Evolutionary conservation across 805 yeast species (phyloP).

Genomic region (Tetrapisispora fleetii): DNA sequence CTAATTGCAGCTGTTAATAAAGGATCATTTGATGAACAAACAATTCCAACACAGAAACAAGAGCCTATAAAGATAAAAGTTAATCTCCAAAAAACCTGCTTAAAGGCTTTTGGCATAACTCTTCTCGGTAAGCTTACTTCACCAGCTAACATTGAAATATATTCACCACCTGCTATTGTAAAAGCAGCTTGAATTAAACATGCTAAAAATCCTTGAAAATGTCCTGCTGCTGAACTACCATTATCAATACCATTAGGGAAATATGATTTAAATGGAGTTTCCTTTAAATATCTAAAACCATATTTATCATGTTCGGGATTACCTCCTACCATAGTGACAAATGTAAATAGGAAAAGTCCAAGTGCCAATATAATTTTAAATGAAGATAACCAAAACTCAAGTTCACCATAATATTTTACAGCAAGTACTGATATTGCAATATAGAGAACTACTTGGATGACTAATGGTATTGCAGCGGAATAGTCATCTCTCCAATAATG

Average conservation of each 20-base stretch:
- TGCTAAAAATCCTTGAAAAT: constrained; percentile 62
- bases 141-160: constrained; percentile 76
- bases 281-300: constrained; percentile 48
- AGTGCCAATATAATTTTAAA: constrained; percentile 64
- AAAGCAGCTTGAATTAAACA: constrained; percentile 65
- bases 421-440: constrained; percentile 60
- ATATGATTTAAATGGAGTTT: constrained; percentile 49
- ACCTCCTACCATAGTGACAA: constrained; percentile 80
- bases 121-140: constrained; percentile 66
- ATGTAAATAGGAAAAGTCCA: constrained; percentile 69
- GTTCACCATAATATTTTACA: constrained; percentile 68
- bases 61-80: constrained; percentile 63
- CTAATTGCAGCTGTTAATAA: constrained; percentile 46
- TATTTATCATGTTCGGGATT: constrained; percentile 59
- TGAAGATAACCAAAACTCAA: constrained; percentile 69
- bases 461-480: constrained; percentile 59
- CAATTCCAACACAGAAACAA: constrained; percentile 66
- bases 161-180: constrained; percentile 82
- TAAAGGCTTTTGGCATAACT: constrained; percentile 69
- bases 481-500: constrained; percentile 77
- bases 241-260: constrained; percentile 36
- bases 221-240: constrained; percentile 33
- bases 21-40: constrained; percentile 63
- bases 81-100: constrained; percentile 61
- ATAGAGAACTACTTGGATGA: constrained; percentile 55